Evolutionary conservation across 441 rosid species (phyloP).

Genomic region (Sinapis alba): DNA sequence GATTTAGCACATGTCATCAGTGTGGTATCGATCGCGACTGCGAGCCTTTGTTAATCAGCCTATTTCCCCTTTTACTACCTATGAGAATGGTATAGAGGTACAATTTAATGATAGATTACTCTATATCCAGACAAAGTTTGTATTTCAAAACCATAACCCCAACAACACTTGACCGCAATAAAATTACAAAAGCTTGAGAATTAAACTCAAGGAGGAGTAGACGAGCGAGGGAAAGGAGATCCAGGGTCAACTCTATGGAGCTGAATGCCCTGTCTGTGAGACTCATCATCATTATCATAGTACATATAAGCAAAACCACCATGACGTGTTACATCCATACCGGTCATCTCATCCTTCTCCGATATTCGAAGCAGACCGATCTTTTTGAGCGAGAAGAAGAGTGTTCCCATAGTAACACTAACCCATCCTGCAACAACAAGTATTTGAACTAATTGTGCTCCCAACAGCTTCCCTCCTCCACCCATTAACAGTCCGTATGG

Average conservation of each 20-base stretch:
- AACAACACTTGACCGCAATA: not conserved
- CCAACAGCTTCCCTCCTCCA: constrained; percentile 80
- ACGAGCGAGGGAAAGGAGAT: constrained; percentile 19
- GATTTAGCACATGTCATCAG: too few relatives aligned
- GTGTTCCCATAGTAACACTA: constrained; percentile 82
- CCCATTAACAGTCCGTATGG: constrained; percentile 82
- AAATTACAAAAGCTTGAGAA: not conserved
- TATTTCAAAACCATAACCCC: constrained; percentile 22
- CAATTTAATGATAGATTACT: not conserved
- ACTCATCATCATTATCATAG: constrained; percentile 59
- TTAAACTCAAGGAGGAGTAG: not conserved
- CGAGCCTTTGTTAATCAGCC: too few relatives aligned
- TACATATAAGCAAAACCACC: constrained; percentile 77
- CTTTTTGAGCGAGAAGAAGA: constrained; percentile 58
- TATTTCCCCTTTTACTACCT: too few relatives aligned
- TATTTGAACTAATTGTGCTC: constrained; percentile 71
- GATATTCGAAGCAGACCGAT: constrained; percentile 69
- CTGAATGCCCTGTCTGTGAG: constrained; percentile 40
- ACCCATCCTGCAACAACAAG: constrained; percentile 78
- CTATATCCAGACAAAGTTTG: constrained; percentile 10
- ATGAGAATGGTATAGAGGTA: not conserved
- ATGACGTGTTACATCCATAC: constrained; percentile 85
- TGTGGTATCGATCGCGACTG: too few relatives aligned
- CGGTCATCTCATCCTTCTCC: constrained; percentile 72
- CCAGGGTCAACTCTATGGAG: constrained; percentile 47